Percentiles rank a stretch among this genome's conserved stretches.
Conservation (phyloP, 495 filamentous ascomycete species). For the Daldinia grandis region DNA sequence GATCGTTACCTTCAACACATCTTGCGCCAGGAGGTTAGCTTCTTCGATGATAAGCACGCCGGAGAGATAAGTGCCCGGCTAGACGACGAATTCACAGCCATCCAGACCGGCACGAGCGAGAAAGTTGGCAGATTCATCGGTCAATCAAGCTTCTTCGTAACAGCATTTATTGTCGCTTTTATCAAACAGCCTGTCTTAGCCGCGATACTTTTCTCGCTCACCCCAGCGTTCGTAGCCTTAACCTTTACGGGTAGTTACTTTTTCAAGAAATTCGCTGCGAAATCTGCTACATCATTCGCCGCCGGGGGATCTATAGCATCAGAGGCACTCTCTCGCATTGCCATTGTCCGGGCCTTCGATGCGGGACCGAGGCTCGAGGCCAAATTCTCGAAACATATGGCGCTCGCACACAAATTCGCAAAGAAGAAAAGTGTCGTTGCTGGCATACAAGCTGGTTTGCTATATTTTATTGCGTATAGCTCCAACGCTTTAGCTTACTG, state of each 20-base stretch:
- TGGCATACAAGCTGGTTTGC: constrained; percentile 65
- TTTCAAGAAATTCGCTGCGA: constrained; percentile 64
- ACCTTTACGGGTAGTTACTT: constrained; percentile 65
- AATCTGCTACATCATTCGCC: constrained; percentile 19
- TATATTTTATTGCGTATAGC: constrained; percentile 70
- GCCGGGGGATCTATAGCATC: constrained; percentile 47
- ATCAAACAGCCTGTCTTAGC: constrained; percentile 61
- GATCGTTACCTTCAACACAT: constrained; percentile 62
- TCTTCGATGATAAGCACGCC: constrained; percentile 62
- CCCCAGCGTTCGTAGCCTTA: constrained; percentile 71
- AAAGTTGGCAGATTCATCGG: constrained; percentile 69
- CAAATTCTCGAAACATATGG: constrained; percentile 60
- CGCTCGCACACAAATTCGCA: constrained; percentile 56
- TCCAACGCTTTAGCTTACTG: constrained; percentile 73
- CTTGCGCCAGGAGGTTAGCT: constrained; percentile 65
- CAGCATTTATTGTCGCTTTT: constrained; percentile 69
- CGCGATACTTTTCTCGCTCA: constrained; percentile 61
- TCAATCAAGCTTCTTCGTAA: constrained; percentile 66
- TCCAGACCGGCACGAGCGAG: constrained; percentile 68
- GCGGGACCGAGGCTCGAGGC: constrained; percentile 55
- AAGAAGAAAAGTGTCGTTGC: constrained; percentile 64
- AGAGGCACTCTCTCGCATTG: constrained; percentile 52
- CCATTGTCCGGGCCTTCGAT: constrained; percentile 57
- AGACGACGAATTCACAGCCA: constrained; percentile 64
- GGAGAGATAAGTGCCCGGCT: constrained; percentile 67